These are phyloP conservation scores for Hyaloscypha finlandica DNA, from an alignment of 495 filamentous ascomycete genomes.

Conservation along the genomic window DNA sequence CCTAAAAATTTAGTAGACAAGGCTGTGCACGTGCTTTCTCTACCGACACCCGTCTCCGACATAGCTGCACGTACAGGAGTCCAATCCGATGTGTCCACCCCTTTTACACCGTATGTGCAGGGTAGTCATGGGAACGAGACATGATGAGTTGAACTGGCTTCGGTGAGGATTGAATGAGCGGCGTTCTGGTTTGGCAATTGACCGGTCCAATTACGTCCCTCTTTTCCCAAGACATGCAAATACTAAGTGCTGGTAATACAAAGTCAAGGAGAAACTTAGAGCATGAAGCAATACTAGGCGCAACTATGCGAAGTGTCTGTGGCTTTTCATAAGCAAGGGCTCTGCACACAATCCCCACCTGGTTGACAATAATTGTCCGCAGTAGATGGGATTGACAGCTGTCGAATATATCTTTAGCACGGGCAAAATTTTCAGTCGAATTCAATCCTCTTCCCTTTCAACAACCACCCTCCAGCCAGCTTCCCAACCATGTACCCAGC, in stretches of 20 bases:
- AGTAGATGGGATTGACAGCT: background rate
- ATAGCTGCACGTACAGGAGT: no score
- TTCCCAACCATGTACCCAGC: slow-evolving; percentile 66
- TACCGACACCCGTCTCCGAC: no score
- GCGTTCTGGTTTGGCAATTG: no score
- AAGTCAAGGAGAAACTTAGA: background rate
- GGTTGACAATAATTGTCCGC: background rate
- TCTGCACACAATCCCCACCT: background rate
- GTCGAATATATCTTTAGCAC: no score
- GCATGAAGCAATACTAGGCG: background rate
- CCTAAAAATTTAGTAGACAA: no score
- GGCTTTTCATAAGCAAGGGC: background rate
- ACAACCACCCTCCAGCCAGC: slow-evolving; percentile 54
- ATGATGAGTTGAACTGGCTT: no score
- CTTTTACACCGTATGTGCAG: no score
- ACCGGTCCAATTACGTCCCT: background rate
- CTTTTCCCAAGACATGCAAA: background rate
- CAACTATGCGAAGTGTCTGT: no score
- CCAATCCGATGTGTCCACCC: no score
- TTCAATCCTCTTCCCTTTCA: slow-evolving; percentile 65
- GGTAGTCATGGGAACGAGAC: no score
- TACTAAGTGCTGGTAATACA: background rate
- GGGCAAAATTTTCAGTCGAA: slow-evolving; percentile 43
- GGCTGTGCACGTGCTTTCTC: no score
- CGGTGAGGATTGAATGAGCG: no score